Conservation (phyloP, 768 basidiomycete genomes). For the Artomyces pyxidatus region DNA sequence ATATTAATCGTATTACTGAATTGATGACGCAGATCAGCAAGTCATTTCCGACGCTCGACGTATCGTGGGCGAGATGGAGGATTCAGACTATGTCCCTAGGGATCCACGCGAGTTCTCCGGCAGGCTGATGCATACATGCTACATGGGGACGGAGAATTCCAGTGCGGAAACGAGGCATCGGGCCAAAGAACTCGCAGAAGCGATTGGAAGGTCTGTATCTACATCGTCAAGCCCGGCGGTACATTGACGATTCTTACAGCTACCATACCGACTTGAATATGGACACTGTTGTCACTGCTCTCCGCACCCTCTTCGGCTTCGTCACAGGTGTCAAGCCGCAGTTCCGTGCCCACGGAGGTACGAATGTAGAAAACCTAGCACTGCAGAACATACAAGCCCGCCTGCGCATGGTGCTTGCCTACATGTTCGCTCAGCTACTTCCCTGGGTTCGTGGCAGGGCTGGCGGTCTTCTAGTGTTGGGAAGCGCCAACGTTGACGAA, state of each 20-base stretch:
- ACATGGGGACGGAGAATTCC: constrained; percentile 98
- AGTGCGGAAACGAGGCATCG: constrained; percentile 76
- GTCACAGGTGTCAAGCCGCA: constrained; percentile 69
- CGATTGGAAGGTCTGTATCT: constrained; percentile 73
- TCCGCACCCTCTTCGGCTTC: constrained; percentile 73
- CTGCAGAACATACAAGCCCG: constrained; percentile 97
- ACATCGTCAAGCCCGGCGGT: background rate
- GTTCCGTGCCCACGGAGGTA: constrained; percentile 85
- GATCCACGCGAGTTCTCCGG: constrained; percentile 83
- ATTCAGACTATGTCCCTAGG: constrained; percentile 74
- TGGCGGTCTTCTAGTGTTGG: constrained; percentile 90
- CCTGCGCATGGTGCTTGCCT: constrained; percentile 89
- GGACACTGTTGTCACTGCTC: constrained; percentile 83
- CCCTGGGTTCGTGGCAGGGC: constrained; percentile 82
- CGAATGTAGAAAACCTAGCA: constrained; percentile 84
- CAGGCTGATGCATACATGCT: constrained; percentile 94
- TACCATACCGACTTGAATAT: constrained; percentile 96
- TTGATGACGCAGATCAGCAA: constrained; percentile 64
- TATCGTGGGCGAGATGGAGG: constrained; percentile 77
- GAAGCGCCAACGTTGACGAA: constrained; percentile 97
- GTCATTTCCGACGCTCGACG: constrained; percentile 89
- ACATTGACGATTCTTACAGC: constrained; percentile 31
- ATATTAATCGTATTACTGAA: no score
- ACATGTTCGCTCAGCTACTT: constrained; percentile 90
- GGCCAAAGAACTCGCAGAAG: constrained; percentile 79